Evolutionary conservation across 2,329 filamentous ascomycete genomes (phyloP), one percentile per base, ranked within the genome.

Genomic region (Colletotrichum siamense): DNA sequence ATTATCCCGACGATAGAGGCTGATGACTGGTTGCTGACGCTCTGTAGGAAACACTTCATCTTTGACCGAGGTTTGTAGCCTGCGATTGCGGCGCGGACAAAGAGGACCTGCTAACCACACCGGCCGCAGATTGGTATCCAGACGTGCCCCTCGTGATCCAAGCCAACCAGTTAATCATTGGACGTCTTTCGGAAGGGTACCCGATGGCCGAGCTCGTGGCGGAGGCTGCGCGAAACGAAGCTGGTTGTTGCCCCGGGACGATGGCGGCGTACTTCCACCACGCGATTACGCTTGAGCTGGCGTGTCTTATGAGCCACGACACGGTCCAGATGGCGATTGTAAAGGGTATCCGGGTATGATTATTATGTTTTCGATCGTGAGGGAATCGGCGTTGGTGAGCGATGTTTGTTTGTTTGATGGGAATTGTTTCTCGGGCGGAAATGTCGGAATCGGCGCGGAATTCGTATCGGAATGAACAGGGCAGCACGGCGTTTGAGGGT

Each of bases 261-360:
- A 76, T 76, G 73, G 73, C 73, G 34, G 73, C 73, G 22, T 76
- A 76, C 70, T 76, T 76, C 44, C 73, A 76, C 44, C 73, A 73
- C 28, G 73, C 73, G 0, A 73, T 76, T 4, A 76, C 73, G 44
- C 49, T 76, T 22, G 73, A 76, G 49, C 70, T 76, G 73, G 73
- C 73, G 5, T 76, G 73, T 26, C 24, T 76, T 28, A 76, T 76
- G 73, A 73, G 70, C 63, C 73, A 76, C 49, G 73, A 76, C 57
- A 18, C 64, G 22, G 34, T 73, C 15, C 73, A 76, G 49, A 64
- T 73, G 70, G 73, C 73, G 8, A 76, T 76, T 4, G 73, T 76
- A 3, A 76, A 73, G 70, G 73, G 73, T 7, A 28, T 65, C 5
- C 66, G 73, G 36, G 49, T 76, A 32, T 76, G 64, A 76, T 5